Evolutionary conservation across 2,329 filamentous ascomycete species (phyloP), one percentile per base, ranked within the genome.

Genomic region (Paraconiothyrium sp.): DNA sequence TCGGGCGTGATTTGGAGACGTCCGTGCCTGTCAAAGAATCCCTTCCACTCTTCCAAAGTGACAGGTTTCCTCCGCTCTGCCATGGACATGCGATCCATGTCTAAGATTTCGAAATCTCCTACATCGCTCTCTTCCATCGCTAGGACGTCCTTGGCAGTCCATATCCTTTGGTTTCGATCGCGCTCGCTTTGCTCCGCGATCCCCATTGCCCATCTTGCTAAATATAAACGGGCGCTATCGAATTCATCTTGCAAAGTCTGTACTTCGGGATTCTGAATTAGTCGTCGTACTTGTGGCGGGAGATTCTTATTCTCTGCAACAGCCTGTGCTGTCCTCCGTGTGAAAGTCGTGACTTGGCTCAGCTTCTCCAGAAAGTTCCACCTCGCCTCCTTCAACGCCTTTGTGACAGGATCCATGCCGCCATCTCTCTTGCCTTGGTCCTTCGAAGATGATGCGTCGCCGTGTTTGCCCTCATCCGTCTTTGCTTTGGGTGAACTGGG

Each of bases 331-430:
- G 96, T 97, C 63, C 94, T 87, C 59, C 94, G 84, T 0, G 95
- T 97, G 73, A 99, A 97, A 0, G 93, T 98, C 0, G 95, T 99
- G 50, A 99, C 95, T 77, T 97, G 95, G 80, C 93, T 97, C 73
- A 99, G 91, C 78, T 96, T 95, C 79, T 99, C 95, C 82, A 99
- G 87, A 59, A 99, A 89, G 67, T 92, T 97, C 95, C 95, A 99
- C 37, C 94, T 89, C 0, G 94, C 93, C 77, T 98, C 94, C 77
- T 97, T 98, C 67, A 98, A 85, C 49, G 94, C 92, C 78, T 97
- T 97, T 67, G 92, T 92, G 52, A 99, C 88, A 0, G 94, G 94
- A 73, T 99, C 94, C 92, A 97, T 96, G 54, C 88, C 87, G 1
- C 88, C 92, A 70, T 94, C 92, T 60, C 83, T 78, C 67, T 82